Base-by-base conservation (phyloP, 495 filamentous ascomycete species). In the Podospora fimiseda region DNA sequence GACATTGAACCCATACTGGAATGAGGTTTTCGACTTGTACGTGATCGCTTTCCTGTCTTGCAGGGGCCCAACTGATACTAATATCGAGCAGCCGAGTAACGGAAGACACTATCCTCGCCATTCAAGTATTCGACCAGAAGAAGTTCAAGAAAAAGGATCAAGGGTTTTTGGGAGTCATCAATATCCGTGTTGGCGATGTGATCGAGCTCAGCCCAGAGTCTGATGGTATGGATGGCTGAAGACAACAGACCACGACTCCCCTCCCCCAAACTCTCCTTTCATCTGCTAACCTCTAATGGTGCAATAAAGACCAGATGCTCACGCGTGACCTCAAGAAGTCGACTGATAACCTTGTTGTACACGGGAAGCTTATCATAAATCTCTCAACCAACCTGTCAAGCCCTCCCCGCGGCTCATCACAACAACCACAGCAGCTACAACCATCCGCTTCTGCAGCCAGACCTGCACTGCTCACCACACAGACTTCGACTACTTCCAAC, bases 131-230 rank as follows among this genome's bases (percentile, higher is more conserved):
- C 63, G 93, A 98, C 67, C 93, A 98, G 69, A 97, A 96, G 77
- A 98, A 98, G 70, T 98, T 97, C 76, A 98, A 98, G 76, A 98
- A 98, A 80, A 98, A 97, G 88, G 93, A 97, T 62, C 93, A 98
- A 67, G 93, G 93, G 1, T 98, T 98, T 61, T 80, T 98, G 18
- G 93, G 93, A 36, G 93, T 98, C 36, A 96, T 98, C 59, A 98
- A 98, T 67, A 86, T 97, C 52, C 86, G 90, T 48, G 86, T 97
- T 50, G 94, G 93, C 52, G 87, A 89, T 76, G 86, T 91, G 36
- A 88, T 98, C 47, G 93, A 96, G 66, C 69, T 98, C 54, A 83
- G 85, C 50, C 80, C 87, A 56, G 91, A 90, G 39, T 88, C 89
- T 52, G 93, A 98, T 74, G 90, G 93, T 98, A 81, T 57, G 82